phyloP scores from a whole-genome alignment of 1,284 basidiomycete species.

The Sanguinoderma infundibulare region DNA sequence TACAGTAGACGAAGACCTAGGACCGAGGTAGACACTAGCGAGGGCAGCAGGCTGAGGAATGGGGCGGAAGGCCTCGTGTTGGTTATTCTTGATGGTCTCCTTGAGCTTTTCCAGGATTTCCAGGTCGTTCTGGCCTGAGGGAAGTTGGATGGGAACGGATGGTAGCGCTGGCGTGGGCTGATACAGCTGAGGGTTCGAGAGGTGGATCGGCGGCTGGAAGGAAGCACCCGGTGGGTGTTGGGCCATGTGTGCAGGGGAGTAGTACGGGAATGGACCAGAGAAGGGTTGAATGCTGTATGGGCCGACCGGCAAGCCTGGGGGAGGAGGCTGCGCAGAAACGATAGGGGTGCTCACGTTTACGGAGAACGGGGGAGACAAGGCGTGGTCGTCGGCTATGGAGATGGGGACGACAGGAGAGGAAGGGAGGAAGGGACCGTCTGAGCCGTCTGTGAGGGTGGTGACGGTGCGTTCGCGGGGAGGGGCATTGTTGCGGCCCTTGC shows the following conservation, averaged over 20 bases:
- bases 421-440: slow-evolving; percentile 50
- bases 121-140: slow-evolving; percentile 56
- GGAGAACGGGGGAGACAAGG: slow-evolving; percentile 38
- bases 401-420: slow-evolving; percentile 48
- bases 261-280: slow-evolving; percentile 31
- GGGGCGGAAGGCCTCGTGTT: slow-evolving; percentile 71
- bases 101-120: slow-evolving; percentile 76
- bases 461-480: slow-evolving; percentile 64
- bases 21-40: slow-evolving; percentile 64
- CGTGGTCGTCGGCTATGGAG: slow-evolving; percentile 27
- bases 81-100: slow-evolving; percentile 66
- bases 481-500: slow-evolving; percentile 55
- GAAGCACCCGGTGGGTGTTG: slow-evolving; percentile 4
- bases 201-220: slow-evolving; percentile 31
- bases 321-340: slow-evolving; percentile 17
- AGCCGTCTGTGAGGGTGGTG: slow-evolving; percentile 62
- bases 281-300: slow-evolving; percentile 19
- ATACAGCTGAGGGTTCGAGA: slow-evolving; percentile 20
- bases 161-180: slow-evolving; percentile 16
- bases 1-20: slow-evolving; percentile 25
- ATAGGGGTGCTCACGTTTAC: slow-evolving; percentile 30
- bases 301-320: slow-evolving; percentile 24
- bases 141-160: slow-evolving; percentile 19
- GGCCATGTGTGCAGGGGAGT: slow-evolving; percentile 30
- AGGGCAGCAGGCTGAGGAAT: slow-evolving; percentile 66